Evolutionary conservation across 257 asterid genomes (phyloP), one percentile per base, ranked within the genome.

Genomic region (Marsdenia floribunda): DNA sequence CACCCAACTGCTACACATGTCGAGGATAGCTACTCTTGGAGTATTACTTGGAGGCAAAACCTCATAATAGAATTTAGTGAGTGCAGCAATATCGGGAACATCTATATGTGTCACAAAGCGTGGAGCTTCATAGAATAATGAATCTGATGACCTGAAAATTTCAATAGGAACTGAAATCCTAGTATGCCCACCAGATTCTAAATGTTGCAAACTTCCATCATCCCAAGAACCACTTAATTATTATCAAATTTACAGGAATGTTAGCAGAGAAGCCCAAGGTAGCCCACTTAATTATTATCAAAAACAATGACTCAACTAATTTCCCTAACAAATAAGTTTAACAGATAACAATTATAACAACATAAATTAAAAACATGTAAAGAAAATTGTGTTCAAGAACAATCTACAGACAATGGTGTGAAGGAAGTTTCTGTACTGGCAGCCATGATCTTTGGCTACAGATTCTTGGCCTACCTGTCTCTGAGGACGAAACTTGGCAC

Each of bases 1-100:
- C 76, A 88, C 99, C 99, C 98, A 95, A 80, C 97, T 95, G 87
- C 99, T 90, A 81, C 99, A 95, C 96, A 90, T 82, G 88, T 95
- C 99, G 21, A 92, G 97, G 73, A 95, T 53, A 57, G 97, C 96
- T 76, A 92, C 97, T 65, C 97, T 94, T 6, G 93, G 91, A 77
- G 91, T 81, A 74, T 87, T 76, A 82, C 90, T 86, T 4, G 91
- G 91, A 6, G 97, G 99, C 49, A 95, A 79, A 74, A 85, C 91
- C 85, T 82, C 86, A 0, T 91, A 86, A 87, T 92, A 95, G 83
- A 85, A 89, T 72, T 82, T 90, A 19, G 98, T 89, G 71, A 95
- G 89, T 19, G 97, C 98, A 77, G 97, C 86, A 82, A 95, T 90
- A 66, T 98, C 98, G 9, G 93, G 91, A 82, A 92, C 97, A 77